These are phyloP conservation scores for Paramecium biaurelia DNA, from an alignment of 73 alveolate genomes.

Conservation along the genomic window DNA sequence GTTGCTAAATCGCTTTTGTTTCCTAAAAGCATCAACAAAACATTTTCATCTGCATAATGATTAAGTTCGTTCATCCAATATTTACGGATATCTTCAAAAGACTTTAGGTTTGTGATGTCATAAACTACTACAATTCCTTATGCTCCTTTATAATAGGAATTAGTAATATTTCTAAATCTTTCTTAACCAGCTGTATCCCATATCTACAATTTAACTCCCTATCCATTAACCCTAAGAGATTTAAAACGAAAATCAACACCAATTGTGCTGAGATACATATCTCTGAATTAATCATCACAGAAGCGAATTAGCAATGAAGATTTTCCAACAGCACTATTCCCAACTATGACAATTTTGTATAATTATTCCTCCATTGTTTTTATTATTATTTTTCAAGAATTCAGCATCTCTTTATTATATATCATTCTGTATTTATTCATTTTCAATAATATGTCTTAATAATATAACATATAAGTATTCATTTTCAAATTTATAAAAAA, in stretches of 20 bases:
- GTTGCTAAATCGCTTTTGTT: constrained; percentile 59
- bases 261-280: constrained; percentile 75
- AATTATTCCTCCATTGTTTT: constrained; percentile 71
- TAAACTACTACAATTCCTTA: constrained; percentile 35
- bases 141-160: constrained; percentile 60
- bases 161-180: constrained; percentile 51
- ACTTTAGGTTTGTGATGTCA: constrained; percentile 60
- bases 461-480: background rate
- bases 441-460: background rate
- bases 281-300: constrained; percentile 71
- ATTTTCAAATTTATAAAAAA: too few relatives aligned
- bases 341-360: constrained; percentile 71
- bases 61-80: constrained; percentile 68
- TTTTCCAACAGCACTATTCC: constrained; percentile 80
- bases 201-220: constrained; percentile 68
- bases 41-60: constrained; percentile 59
- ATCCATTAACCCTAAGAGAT: constrained; percentile 71
- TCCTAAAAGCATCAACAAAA: constrained; percentile 56
- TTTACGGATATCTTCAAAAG: constrained; percentile 56
- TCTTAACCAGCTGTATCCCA: constrained; percentile 70
- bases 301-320: constrained; percentile 73
- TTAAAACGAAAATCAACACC: constrained; percentile 86
- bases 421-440: background rate
- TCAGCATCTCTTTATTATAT: background rate
- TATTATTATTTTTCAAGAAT: background rate